These are phyloP conservation scores for Sisymbrium irio DNA, from an alignment of 345 rosid species.

Conservation along the genomic window DNA sequence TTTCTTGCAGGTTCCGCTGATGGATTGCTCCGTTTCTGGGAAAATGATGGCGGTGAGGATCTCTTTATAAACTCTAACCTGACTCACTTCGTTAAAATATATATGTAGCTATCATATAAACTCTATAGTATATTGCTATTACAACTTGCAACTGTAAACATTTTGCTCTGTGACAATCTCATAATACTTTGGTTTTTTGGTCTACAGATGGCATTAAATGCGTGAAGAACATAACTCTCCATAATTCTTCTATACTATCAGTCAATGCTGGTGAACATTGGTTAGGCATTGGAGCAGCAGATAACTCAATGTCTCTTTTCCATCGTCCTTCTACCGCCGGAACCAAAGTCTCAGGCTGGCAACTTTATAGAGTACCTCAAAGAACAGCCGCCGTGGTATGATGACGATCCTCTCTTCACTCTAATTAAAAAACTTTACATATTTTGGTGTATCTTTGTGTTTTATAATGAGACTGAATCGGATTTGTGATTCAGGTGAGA, in stretches of 20 bases:
- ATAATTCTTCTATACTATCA: slow-evolving; percentile 70
- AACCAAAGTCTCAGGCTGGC: slow-evolving; percentile 89
- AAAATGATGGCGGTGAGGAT: slow-evolving; percentile 78
- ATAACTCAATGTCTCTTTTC: slow-evolving; percentile 97
- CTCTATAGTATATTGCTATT: not conserved
- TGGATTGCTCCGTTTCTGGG: slow-evolving; percentile 99
- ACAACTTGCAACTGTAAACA: not conserved
- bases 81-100: not conserved
- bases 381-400: slow-evolving; percentile 86
- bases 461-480: not conserved
- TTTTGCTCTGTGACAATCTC: not conserved
- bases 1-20: slow-evolving; percentile 83
- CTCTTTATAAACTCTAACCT: slow-evolving; percentile 8
- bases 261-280: slow-evolving; percentile 93
- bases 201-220: slow-evolving; percentile 73
- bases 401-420: slow-evolving; percentile 19
- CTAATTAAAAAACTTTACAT: not conserved
- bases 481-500: slow-evolving; percentile 62
- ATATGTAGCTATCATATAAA: not conserved
- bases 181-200: not conserved
- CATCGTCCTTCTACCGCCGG: slow-evolving; percentile 86
- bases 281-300: slow-evolving; percentile 98
- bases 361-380: slow-evolving; percentile 94
- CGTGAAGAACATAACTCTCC: slow-evolving; percentile 89
- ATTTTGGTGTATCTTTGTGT: not conserved